Percentiles rank a stretch among this genome's conserved stretches.
These are phyloP conservation scores for Ambispora gerdemannii DNA, from an alignment of 192 early-diverging fungal species.

Conservation along the genomic window DNA sequence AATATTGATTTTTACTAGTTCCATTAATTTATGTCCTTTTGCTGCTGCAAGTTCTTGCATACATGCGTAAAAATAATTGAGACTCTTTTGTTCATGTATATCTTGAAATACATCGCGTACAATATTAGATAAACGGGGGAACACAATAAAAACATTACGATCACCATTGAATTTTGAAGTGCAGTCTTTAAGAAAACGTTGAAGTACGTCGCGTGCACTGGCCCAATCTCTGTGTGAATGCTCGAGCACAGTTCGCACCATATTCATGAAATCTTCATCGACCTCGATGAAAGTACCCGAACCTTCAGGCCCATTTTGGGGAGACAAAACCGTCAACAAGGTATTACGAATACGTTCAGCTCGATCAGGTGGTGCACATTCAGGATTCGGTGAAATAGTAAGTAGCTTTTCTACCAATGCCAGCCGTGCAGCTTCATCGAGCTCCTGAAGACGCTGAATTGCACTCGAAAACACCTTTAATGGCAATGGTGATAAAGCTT, in stretches of 20 bases:
- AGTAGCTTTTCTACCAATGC: slow-evolving; percentile 13
- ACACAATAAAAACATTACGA: slow-evolving; percentile 8
- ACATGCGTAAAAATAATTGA: slow-evolving; percentile 20
- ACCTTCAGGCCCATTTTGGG: neutral
- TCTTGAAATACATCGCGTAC: slow-evolving; percentile 17
- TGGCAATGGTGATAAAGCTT: neutral
- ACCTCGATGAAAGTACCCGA: slow-evolving; percentile 11
- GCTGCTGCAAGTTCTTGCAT: slow-evolving; percentile 2
- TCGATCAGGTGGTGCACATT: neutral
- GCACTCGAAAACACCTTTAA: slow-evolving; percentile 21
- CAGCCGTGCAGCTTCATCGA: slow-evolving; percentile 4
- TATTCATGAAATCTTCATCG: neutral
- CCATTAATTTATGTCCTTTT: slow-evolving; percentile 12
- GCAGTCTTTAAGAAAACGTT: slow-evolving; percentile 26
- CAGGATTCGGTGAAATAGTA: slow-evolving; percentile 7
- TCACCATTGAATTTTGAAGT: slow-evolving; percentile 22
- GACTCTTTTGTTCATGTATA: neutral
- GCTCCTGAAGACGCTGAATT: neutral
- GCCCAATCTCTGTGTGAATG: slow-evolving; percentile 29
- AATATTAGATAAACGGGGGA: slow-evolving; percentile 16
- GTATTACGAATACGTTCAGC: neutral
- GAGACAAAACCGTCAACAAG: neutral
- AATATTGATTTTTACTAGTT: slow-evolving; percentile 15
- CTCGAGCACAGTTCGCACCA: slow-evolving; percentile 8
- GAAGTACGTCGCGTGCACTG: slow-evolving; percentile 15